These are phyloP conservation scores for Erysimum cheiranthoides DNA, from an alignment of 345 rosid genomes.

Conservation along the genomic window DNA sequence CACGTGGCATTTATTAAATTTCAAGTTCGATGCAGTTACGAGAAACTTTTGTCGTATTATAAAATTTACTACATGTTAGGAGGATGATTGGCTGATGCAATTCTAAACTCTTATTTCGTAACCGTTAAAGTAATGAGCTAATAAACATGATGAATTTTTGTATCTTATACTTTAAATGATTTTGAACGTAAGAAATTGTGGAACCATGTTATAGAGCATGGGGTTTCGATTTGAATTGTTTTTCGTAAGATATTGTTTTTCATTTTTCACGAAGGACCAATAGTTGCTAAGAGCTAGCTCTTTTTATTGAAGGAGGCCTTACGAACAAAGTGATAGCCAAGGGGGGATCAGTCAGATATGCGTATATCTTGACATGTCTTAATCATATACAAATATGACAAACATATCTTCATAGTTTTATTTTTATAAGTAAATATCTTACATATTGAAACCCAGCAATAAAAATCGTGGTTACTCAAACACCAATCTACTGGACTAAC, in stretches of 20 bases:
- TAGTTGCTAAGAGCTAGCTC: too few species aligned
- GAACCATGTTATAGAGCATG: slow-evolving; percentile 32
- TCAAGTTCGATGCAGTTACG: slow-evolving; percentile 28
- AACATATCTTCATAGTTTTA: too few species aligned
- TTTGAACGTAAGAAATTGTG: neutral
- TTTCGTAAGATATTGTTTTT: neutral
- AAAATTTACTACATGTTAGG: slow-evolving; percentile 25
- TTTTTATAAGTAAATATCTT: too few species aligned
- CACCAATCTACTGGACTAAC: too few species aligned
- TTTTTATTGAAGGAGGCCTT: too few species aligned
- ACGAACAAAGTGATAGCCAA: too few species aligned
- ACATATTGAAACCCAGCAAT: too few species aligned
- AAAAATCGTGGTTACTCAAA: too few species aligned
- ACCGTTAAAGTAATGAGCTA: slow-evolving; percentile 18
- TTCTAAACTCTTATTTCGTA: neutral
- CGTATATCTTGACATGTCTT: too few species aligned
- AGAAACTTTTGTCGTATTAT: slow-evolving; percentile 6
- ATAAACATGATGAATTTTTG: neutral
- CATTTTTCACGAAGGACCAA: too few species aligned
- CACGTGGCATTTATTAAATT: slow-evolving; percentile 30
- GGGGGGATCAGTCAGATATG: too few species aligned
- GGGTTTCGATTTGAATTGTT: slow-evolving; percentile 7
- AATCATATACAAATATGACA: too few species aligned
- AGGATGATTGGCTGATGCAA: slow-evolving; percentile 35
- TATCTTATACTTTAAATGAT: neutral